Evolutionary conservation across 1,284 basidiomycete genomes (phyloP).

Genomic region (Tylopilus sp.): DNA sequence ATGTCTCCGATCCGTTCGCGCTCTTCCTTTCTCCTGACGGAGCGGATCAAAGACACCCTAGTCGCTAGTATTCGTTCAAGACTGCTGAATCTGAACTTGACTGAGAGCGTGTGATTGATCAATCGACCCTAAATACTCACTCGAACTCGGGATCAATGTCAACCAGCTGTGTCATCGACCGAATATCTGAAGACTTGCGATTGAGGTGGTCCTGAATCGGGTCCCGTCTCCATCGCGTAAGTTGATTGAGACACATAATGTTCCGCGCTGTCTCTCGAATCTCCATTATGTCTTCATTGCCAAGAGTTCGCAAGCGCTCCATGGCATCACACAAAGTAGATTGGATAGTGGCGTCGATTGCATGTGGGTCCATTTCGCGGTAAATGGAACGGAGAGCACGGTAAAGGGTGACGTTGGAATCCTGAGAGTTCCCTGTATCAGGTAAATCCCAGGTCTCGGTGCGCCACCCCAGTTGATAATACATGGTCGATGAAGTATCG

Average conservation of each 20-base stretch:
- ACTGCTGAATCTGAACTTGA: constrained; percentile 61
- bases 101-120: constrained; percentile 12
- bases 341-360: constrained; percentile 48
- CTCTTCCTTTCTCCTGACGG: constrained; percentile 60
- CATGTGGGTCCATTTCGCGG: constrained; percentile 57
- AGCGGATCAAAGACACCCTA: constrained; percentile 77
- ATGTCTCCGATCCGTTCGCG: constrained; percentile 71
- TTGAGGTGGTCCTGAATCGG: constrained; percentile 38
- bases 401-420: constrained; percentile 67
- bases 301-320: constrained; percentile 59
- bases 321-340: constrained; percentile 58
- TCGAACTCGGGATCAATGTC: constrained; percentile 57
- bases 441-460: constrained; percentile 93
- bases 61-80: constrained; percentile 80
- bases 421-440: constrained; percentile 43
- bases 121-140: constrained; percentile 44
- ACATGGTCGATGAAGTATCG: constrained; percentile 48
- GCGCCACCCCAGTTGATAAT: constrained; percentile 83
- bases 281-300: constrained; percentile 73
- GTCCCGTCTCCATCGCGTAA: constrained; percentile 53
- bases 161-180: constrained; percentile 43
- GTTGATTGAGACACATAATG: constrained; percentile 76
- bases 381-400: constrained; percentile 74
- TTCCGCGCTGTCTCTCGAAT: constrained; percentile 65
- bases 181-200: constrained; percentile 35